A percentile compares a stretch with the other conserved stretches of the same genome.
phyloP scores from a whole-genome alignment of 352 stramenopile species.

The Globisporangium polare region DNA sequence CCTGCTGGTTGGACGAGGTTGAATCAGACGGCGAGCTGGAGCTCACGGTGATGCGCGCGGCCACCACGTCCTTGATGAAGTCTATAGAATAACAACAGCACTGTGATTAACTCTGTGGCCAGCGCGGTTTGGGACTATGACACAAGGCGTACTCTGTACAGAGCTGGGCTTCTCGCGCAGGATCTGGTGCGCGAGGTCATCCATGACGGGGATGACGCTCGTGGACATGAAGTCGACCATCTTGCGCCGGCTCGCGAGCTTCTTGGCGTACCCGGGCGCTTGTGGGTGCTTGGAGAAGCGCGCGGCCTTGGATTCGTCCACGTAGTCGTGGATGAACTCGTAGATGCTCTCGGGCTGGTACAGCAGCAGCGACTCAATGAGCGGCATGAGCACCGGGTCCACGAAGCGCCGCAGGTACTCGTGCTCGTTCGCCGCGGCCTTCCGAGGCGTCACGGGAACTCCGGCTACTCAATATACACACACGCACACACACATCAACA shows the following conservation, averaged over 20 bases:
- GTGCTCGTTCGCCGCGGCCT: constrained; percentile 55
- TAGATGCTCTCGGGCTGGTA: constrained; percentile 80
- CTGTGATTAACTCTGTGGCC: not conserved
- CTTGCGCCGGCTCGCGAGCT: constrained; percentile 61
- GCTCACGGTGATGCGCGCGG: constrained; percentile 45
- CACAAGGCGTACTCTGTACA: constrained; percentile 38
- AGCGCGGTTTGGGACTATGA: too few relatives aligned
- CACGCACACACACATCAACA: not conserved
- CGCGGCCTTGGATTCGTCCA: constrained; percentile 46
- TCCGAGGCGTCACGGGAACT: constrained; percentile 6
- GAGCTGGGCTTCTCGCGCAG: constrained; percentile 64
- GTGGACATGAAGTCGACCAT: constrained; percentile 87
- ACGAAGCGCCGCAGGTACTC: constrained; percentile 78
- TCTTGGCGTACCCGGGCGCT: constrained; percentile 53
- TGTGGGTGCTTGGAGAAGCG: constrained; percentile 28
- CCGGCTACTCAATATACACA: not conserved
- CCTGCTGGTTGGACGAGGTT: constrained; percentile 36
- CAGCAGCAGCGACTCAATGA: constrained; percentile 75
- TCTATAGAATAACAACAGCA: constrained; percentile 15
- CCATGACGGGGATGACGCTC: constrained; percentile 81
- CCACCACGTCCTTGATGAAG: constrained; percentile 65
- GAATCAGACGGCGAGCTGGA: constrained; percentile 18
- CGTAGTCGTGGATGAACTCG: constrained; percentile 78
- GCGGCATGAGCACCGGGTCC: constrained; percentile 76
- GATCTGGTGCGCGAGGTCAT: constrained; percentile 79